A percentile compares a stretch with the other conserved stretches of the same genome.
These are phyloP conservation scores for Lactarius sp. DNA, from an alignment of 768 basidiomycete genomes.

Conservation along the genomic window DNA sequence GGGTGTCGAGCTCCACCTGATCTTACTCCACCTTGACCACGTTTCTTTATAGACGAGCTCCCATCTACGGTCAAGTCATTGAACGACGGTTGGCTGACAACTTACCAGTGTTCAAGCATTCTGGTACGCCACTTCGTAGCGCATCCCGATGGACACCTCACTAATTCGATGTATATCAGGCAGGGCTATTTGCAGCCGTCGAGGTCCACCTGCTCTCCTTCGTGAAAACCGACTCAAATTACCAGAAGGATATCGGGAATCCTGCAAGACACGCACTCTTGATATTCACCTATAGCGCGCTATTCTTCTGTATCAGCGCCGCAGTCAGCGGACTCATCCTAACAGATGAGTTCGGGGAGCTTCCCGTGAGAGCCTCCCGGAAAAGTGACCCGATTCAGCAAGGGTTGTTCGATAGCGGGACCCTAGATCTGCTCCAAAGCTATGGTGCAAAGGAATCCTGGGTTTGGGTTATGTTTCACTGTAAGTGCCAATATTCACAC, in stretches of 20 bases:
- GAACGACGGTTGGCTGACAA: conserved; percentile 23
- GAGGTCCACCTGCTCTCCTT: conserved; percentile 21
- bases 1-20: neutral
- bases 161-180: neutral
- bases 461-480: conserved; percentile 23
- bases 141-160: too few relatives aligned
- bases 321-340: conserved; percentile 23
- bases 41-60: conserved; percentile 18
- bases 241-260: neutral
- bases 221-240: conserved; percentile 9
- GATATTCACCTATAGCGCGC: conserved; percentile 23
- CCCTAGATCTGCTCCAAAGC: conserved; percentile 9
- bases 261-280: conserved; percentile 12
- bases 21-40: conserved; percentile 1
- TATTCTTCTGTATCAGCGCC: conserved; percentile 23
- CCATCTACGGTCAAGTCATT: conserved; percentile 23
- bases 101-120: conserved; percentile 19
- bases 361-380: conserved; percentile 21
- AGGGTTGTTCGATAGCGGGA: conserved; percentile 19
- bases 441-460: conserved; percentile 21
- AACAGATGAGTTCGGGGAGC: conserved; percentile 20
- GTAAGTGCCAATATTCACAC: conserved; percentile 8
- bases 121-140: conserved; percentile 6
- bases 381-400: conserved; percentile 8
- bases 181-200: conserved; percentile 16